Base-by-base conservation (phyloP, 371 early-diverging fungal species). In the Mycotypha africana region DNA sequence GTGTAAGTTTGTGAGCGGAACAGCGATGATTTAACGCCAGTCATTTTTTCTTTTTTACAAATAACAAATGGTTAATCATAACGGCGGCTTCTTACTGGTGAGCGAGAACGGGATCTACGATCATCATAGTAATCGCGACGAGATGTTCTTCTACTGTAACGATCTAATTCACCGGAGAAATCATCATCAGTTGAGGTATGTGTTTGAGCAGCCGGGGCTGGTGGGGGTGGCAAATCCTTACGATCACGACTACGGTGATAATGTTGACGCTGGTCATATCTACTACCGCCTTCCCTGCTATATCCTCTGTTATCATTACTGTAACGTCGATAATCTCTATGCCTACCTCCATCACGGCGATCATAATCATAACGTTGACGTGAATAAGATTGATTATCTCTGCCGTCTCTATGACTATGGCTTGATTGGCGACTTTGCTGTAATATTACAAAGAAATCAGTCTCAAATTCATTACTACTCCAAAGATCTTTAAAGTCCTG, bases 341-440 rank as follows among this genome's bases (percentile, higher is more conserved):
- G 71, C 60, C 71, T 70, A 67, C 70, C 65, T 67, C 60, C 67
- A 58, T 70, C 70, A 44, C 72, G 70, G 47, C 74, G 71, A 38
- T 73, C 69, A 40, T 62, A 62, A 49, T 76, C 70, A 59, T 61
- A 70, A 25, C 76, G 62, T 54, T 68, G 57, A 41, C 71, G 71
- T 41, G 73, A 61, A 45, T 66, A 63, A 37, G 30, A 28, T 12
- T 33, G 5, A n/a, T 14, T 6, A n/a, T n/a, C 4, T 33, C 34
- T 33, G 15, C 15, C 4, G n/a, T 33, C 34, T 65, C 54, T 42
- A 57, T 42, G 5, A 17, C 22, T 41, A 41, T 26, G 48, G 17
- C 35, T 42, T 23, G 46, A 47, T 38, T 60, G 52, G 11, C 53
- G 52, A 11, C 31, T 39, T 52, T 51, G 52, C 52, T 58, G 37